Conservation (phyloP, 371 early-diverging fungal genomes). For the Synchytrium microbalum region DNA sequence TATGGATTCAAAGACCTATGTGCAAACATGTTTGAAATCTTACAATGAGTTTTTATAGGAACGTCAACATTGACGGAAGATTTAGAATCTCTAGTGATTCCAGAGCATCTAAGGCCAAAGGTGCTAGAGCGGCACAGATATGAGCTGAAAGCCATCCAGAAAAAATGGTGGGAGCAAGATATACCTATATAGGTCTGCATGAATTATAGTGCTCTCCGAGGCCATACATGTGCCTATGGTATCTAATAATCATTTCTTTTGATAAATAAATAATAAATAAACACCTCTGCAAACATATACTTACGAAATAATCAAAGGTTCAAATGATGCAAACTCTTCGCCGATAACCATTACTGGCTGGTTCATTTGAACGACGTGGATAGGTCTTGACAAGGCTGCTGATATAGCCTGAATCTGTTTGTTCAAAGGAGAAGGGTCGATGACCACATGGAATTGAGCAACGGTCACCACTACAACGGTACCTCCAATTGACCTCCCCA, state of each 20-base stretch:
- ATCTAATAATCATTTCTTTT: conserved; percentile 40
- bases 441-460: neutral
- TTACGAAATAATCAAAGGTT: conserved; percentile 71
- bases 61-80: neutral
- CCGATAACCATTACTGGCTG: conserved; percentile 67
- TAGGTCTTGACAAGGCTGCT: conserved; percentile 53
- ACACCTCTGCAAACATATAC: conserved; percentile 12
- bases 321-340: conserved; percentile 48
- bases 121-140: neutral
- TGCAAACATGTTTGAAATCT: neutral
- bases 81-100: neutral
- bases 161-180: neutral
- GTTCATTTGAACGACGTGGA: conserved; percentile 71
- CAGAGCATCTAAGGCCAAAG: neutral
- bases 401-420: conserved; percentile 69
- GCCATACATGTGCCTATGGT: conserved; percentile 83
- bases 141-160: neutral
- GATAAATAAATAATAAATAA: neutral
- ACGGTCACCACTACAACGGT: conserved; percentile 7
- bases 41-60: neutral
- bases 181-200: conserved; percentile 19
- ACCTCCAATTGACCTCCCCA: conserved; percentile 97
- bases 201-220: conserved; percentile 95
- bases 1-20: neutral
- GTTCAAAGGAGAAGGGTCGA: conserved; percentile 6